Conservation (phyloP, 768 basidiomycete species). For the Podaxis rugospora region DNA sequence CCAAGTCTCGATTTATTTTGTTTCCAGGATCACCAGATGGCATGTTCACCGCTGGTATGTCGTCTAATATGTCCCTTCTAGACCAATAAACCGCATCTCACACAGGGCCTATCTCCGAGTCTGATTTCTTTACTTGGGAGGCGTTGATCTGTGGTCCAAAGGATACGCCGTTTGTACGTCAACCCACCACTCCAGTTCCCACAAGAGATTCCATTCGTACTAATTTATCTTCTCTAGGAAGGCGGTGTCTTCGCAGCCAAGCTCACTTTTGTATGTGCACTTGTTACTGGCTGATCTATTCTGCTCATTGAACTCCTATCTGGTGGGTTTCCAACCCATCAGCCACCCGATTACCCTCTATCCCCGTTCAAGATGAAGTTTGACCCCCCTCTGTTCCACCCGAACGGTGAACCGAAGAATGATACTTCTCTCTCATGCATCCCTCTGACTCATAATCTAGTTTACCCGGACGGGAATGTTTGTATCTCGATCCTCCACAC, state of each 20-base stretch:
- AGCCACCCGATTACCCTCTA: conserved; percentile 93
- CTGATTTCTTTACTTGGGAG: conserved; percentile 96
- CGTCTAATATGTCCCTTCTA: conserved; percentile 4
- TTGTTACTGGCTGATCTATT: neutral
- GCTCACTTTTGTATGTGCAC: conserved; percentile 79
- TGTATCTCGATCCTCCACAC: conserved; percentile 98
- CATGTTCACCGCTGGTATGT: conserved; percentile 89
- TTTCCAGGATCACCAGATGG: conserved; percentile 77
- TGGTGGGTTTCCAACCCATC: conserved; percentile 7
- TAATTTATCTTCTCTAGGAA: conserved; percentile 49
- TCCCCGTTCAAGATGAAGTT: conserved; percentile 99
- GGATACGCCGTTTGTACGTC: conserved; percentile 86
- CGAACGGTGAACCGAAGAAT: conserved; percentile 69
- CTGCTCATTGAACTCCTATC: conserved; percentile 1
- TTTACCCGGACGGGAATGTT: conserved; percentile 94
- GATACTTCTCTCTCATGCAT: neutral
- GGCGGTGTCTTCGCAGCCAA: conserved; percentile 93
- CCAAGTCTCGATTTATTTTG: neutral
- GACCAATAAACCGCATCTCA: conserved; percentile 9
- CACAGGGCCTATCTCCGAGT: conserved; percentile 82
- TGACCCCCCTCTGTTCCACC: conserved; percentile 95
- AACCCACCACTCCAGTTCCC: neutral
- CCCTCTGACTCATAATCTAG: conserved; percentile 35
- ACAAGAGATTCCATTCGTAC: neutral
- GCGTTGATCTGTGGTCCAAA: conserved; percentile 91